These are phyloP conservation scores for Geosmithia putterillii DNA, from an alignment of 2,329 filamentous ascomycete species.

Conservation along the genomic window DNA sequence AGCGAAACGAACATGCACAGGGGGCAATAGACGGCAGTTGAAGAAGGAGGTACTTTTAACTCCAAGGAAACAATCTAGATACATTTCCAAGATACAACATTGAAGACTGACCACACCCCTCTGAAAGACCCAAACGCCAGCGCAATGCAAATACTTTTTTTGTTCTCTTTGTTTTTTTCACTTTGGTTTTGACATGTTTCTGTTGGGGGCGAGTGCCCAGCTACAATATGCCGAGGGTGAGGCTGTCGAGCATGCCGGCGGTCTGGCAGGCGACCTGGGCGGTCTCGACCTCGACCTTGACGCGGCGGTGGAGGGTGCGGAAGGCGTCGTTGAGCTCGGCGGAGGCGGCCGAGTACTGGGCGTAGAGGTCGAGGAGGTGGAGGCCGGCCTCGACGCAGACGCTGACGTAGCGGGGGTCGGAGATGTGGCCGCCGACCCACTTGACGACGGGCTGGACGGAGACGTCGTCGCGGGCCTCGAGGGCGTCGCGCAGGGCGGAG, in stretches of 20 bases:
- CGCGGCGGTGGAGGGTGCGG: constrained; percentile 53
- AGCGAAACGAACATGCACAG: too few species aligned
- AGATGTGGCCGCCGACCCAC: constrained; percentile 73
- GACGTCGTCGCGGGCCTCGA: constrained; percentile 70
- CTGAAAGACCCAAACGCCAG: constrained; percentile 4
- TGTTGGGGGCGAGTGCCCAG: background rate
- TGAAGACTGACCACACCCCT: too few species aligned
- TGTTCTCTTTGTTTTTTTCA: too few species aligned
- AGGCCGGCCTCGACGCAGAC: constrained; percentile 76
- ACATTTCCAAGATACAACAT: too few species aligned
- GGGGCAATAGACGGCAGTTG: too few species aligned
- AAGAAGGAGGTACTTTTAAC: too few species aligned
- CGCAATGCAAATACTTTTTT: constrained; percentile 5
- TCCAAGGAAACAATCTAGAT: too few species aligned
- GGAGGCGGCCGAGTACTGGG: constrained; percentile 63
- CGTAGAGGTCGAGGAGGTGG: constrained; percentile 77
- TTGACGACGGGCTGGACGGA: constrained; percentile 70
- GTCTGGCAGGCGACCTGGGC: constrained; percentile 75
- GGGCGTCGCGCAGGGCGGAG: constrained; percentile 67
- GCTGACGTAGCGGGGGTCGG: constrained; percentile 68
- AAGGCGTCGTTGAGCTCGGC: constrained; percentile 61
- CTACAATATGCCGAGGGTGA: constrained; percentile 29
- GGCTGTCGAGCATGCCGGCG: constrained; percentile 72
- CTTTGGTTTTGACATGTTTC: too few species aligned
- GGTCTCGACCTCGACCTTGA: constrained; percentile 67